These are phyloP conservation scores for Echria macrotheca DNA, from an alignment of 495 filamentous ascomycete species.

Conservation along the genomic window DNA sequence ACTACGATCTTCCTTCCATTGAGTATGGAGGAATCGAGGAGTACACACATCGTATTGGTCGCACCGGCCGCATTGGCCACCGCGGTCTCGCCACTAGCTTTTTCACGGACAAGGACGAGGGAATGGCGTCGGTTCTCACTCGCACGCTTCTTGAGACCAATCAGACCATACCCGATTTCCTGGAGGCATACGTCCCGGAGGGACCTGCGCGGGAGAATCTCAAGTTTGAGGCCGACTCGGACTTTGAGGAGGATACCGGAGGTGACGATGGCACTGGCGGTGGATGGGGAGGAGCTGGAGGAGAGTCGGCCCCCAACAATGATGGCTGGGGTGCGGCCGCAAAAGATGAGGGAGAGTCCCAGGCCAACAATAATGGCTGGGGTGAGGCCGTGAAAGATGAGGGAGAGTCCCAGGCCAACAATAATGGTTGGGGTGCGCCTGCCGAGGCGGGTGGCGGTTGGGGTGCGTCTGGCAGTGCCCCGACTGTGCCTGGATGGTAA, in stretches of 20 bases:
- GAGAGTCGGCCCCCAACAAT: no score
- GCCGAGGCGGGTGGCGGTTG: no score
- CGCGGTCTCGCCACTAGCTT: constrained; percentile 83
- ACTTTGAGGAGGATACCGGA: constrained; percentile 26
- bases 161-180: constrained; percentile 77
- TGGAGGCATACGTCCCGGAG: constrained; percentile 36
- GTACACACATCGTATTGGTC: constrained; percentile 93
- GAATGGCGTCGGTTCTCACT: constrained; percentile 62
- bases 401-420: no score
- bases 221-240: background rate
- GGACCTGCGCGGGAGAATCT: background rate
- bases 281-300: constrained; percentile 48
- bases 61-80: constrained; percentile 91
- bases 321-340: constrained; percentile 11
- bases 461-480: no score
- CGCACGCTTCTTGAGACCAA: constrained; percentile 74
- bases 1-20: constrained; percentile 73
- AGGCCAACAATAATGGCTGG: background rate
- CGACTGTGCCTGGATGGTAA: no score
- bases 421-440: no score
- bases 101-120: constrained; percentile 63
- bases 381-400: no score
- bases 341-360: background rate
- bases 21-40: constrained; percentile 83
- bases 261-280: constrained; percentile 19